Percentiles rank a stretch among this genome's conserved stretches.
Evolutionary conservation across 108 stramenopile genomes (phyloP).

Genomic region (Skeletonema potamos): DNA sequence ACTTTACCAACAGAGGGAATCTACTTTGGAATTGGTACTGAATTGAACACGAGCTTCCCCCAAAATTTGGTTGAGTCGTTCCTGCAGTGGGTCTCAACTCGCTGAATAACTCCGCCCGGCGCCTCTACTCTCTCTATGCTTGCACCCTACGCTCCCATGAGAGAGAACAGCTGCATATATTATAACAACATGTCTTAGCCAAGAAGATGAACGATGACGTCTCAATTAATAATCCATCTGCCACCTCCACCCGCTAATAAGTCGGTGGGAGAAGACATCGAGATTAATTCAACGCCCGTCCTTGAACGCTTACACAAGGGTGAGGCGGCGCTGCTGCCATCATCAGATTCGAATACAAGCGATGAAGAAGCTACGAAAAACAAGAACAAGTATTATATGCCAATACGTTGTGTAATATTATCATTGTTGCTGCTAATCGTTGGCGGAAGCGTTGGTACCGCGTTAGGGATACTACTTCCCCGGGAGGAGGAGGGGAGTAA

Average conservation of each 20-base stretch:
- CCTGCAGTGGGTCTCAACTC: too few species aligned
- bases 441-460: neutral
- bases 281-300: neutral
- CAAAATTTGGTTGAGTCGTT: too few species aligned
- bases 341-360: neutral
- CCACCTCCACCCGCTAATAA: neutral
- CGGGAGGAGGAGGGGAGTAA: too few species aligned
- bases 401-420: neutral
- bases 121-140: too few species aligned
- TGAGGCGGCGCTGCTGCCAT: neutral
- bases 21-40: too few species aligned
- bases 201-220: too few species aligned
- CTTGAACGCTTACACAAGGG: neutral
- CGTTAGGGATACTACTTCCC: neutral
- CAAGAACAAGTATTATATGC: neutral
- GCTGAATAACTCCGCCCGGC: too few species aligned
- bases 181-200: too few species aligned
- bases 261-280: neutral
- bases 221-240: neutral
- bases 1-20: too few species aligned
- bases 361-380: neutral
- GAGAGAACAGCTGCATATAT: too few species aligned
- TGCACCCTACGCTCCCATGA: too few species aligned
- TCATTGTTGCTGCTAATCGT: neutral
- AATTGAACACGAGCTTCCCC: too few species aligned